These are phyloP conservation scores for Bacterosira constricta DNA, from an alignment of 108 stramenopile genomes.

Conservation along the genomic window DNA sequence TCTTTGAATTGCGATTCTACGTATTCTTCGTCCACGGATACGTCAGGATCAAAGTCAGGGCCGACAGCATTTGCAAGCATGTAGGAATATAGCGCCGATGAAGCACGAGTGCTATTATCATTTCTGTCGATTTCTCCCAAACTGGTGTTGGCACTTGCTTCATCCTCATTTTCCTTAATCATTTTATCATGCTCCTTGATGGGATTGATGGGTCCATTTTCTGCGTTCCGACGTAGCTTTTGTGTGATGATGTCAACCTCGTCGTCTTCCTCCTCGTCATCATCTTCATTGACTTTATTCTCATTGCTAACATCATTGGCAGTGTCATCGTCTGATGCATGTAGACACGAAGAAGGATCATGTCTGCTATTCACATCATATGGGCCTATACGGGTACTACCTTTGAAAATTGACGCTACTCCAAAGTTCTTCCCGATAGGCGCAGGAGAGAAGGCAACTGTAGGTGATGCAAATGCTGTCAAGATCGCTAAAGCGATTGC, in stretches of 20 bases:
- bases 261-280: conserved; percentile 21
- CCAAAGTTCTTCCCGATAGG: background rate
- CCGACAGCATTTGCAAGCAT: conserved; percentile 27
- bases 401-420: background rate
- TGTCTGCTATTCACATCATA: background rate
- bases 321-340: conserved; percentile 3
- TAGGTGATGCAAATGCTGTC: background rate
- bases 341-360: background rate
- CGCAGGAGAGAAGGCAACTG: background rate
- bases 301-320: background rate
- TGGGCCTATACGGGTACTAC: background rate
- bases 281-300: background rate
- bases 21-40: conserved; percentile 27
- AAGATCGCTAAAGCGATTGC: background rate
- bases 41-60: conserved; percentile 27
- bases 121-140: background rate
- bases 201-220: conserved; percentile 38
- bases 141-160: conserved; percentile 15
- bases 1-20: conserved; percentile 36
- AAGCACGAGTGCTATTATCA: background rate
- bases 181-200: conserved; percentile 48
- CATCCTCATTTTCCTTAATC: conserved; percentile 40
- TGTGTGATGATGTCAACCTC: conserved; percentile 38
- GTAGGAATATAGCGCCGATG: conserved; percentile 24
- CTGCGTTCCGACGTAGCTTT: conserved; percentile 31